Conservation (phyloP, 2,329 filamentous ascomycete genomes). For the Colletotrichum siamense region DNA sequence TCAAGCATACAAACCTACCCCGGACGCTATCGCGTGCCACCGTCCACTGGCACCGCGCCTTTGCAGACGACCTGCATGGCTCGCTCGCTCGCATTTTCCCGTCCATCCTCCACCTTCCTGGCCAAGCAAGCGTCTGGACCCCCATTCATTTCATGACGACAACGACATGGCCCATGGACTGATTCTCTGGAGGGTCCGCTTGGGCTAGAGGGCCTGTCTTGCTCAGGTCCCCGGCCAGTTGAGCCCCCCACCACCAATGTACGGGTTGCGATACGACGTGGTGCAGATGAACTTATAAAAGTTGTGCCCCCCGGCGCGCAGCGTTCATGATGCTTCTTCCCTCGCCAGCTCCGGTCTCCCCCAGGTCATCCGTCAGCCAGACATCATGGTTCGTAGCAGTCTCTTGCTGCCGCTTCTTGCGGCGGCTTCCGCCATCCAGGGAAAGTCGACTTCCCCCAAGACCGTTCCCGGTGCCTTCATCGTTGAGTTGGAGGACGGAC, state of each 20-base stretch:
- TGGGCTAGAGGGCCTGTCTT: not conserved
- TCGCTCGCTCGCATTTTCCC: not conserved
- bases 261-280: not conserved
- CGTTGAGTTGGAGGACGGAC: slow-evolving; percentile 56
- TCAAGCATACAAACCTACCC: not conserved
- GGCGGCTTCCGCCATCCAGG: slow-evolving; percentile 33
- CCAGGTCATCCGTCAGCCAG: slow-evolving; percentile 15
- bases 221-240: not conserved
- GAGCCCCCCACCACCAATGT: not conserved
- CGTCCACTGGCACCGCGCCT: not conserved
- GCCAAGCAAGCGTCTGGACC: slow-evolving; percentile 1
- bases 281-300: slow-evolving; percentile 8
- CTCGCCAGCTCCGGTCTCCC: slow-evolving; percentile 13
- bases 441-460: slow-evolving; percentile 27
- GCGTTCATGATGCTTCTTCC: not conserved
- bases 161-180: not conserved
- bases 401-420: slow-evolving; percentile 40
- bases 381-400: slow-evolving; percentile 41
- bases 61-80: not conserved
- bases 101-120: slow-evolving; percentile 11
- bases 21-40: slow-evolving; percentile 4
- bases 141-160: slow-evolving; percentile 3
- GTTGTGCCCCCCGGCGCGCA: not conserved
- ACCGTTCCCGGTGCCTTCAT: slow-evolving; percentile 55
- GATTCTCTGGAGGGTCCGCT: not conserved